A percentile compares a stretch with the other conserved stretches of the same genome.
Conservation (phyloP, 306 rosid species). For the Prosopis cineraria region DNA sequence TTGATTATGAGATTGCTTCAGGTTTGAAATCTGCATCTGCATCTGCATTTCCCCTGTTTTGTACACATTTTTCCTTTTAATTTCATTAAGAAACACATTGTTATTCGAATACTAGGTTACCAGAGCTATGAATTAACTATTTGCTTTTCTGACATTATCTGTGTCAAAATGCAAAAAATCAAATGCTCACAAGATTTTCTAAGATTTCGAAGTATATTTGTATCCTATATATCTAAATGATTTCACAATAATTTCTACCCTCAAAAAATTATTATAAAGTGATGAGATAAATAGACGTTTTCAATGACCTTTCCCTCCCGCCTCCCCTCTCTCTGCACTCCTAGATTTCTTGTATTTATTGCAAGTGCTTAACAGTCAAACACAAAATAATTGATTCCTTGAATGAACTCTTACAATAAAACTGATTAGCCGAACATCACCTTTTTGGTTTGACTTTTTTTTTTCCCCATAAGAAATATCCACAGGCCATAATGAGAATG, state of each 20-base stretch:
- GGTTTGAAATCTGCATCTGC: neutral
- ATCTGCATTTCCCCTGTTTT: neutral
- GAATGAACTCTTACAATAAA: neutral
- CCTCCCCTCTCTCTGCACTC: too few relatives aligned
- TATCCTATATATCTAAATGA: neutral
- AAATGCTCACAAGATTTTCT: neutral
- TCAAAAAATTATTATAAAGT: too few relatives aligned
- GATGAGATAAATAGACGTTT: too few relatives aligned
- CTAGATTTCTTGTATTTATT: too few relatives aligned
- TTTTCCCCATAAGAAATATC: neutral
- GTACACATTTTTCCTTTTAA: too few relatives aligned
- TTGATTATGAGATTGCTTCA: constrained; percentile 21
- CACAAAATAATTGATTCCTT: neutral
- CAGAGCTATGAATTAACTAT: neutral
- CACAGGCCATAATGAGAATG: neutral
- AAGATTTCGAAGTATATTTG: neutral
- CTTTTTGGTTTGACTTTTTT: neutral
- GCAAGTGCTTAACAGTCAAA: neutral
- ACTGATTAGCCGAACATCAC: neutral
- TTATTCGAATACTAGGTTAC: neutral
- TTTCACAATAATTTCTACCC: too few relatives aligned
- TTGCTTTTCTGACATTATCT: neutral
- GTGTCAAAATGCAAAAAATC: neutral
- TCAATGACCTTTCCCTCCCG: too few relatives aligned
- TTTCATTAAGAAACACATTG: too few relatives aligned